Base-by-base conservation (phyloP, 257 asterid species). In the Leptodermis oblonga region DNA sequence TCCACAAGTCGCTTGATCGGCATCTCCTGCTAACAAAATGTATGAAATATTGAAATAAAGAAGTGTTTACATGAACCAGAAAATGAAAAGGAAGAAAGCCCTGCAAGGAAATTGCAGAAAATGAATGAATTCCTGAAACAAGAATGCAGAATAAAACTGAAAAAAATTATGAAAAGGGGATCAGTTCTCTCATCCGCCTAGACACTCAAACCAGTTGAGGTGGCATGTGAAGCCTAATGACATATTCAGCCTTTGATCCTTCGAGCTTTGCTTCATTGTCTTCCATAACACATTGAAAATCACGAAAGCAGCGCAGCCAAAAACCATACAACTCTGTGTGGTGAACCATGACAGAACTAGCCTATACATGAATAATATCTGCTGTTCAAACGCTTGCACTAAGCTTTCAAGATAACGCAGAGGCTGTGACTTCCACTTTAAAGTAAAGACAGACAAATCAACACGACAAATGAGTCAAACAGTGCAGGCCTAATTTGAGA, bases 241-340 rank as follows among this genome's bases (percentile, higher is more conserved):
- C n/a, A n/a, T n/a, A n/a, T n/a, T n/a, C n/a, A 65, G 6, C n/a
- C 23, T 65, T 65, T 65, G 42, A 26, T 65, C 42, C 70, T 65
- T 34, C 42, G 7, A 10, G 15, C 7, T 14, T 65, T 28, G 42
- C 12, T 28, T 65, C 12, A 4, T n/a, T 37, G 8, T 65, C 58
- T 28, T 3, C 56, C 8, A 25, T 28, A 6, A 45, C 43, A 65
- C 45, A 45, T 65, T 15, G 26, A 65, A 46, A 11, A 9, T 10
- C 41, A 7, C 45, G 5, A 28, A 17, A 17, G n/a, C 0, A 25
- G 5, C 28, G 41, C 28, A 45, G 26, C 28, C 11, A n/a, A 0
- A 28, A 28, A 20, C 0, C 18, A 45, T 28, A 65, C 26, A 43
- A 26, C 9, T 26, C 9, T 23, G 12, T 12, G 13, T 11, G 26